Percentiles rank a stretch among this genome's conserved stretches.
Conservation (phyloP, 2,329 filamentous ascomycete species). For the Coleophoma eucalyptorum region DNA sequence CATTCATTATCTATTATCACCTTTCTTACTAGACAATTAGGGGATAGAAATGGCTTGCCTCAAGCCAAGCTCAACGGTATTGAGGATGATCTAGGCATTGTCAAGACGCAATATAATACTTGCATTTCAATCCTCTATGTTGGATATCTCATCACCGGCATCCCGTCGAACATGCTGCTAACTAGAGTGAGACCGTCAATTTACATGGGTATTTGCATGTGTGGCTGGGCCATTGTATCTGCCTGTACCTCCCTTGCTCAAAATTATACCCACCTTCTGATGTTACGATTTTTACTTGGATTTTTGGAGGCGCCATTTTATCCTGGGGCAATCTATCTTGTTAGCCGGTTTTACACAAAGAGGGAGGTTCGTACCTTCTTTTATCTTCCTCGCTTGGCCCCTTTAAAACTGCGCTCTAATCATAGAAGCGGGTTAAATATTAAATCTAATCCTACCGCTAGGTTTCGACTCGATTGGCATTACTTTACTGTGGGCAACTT, state of each 20-base stretch:
- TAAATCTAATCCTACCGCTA: no score
- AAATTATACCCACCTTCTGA: constrained; percentile 43
- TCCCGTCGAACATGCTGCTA: constrained; percentile 45
- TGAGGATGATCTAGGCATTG: constrained; percentile 31
- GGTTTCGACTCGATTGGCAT: constrained; percentile 28
- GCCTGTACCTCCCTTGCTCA: constrained; percentile 43
- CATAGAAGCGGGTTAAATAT: no score
- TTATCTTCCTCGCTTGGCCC: no score
- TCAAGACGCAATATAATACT: constrained; percentile 31
- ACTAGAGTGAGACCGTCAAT: constrained; percentile 23
- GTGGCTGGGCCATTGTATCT: constrained; percentile 46
- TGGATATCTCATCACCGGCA: constrained; percentile 46
- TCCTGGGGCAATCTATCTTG: constrained; percentile 41
- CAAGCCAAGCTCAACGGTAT: constrained; percentile 27
- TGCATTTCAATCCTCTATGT: constrained; percentile 19
- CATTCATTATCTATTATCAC: no score
- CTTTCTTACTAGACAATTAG: no score
- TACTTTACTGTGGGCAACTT: constrained; percentile 32
- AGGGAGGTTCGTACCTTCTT: no score
- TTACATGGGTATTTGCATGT: constrained; percentile 1
- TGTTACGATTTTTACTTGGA: constrained; percentile 47
- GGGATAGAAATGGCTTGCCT: constrained; percentile 28
- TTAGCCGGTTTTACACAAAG: constrained; percentile 43
- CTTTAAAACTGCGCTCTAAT: no score
- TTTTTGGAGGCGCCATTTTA: constrained; percentile 44